Conservation (phyloP, 176 grass and related monocot genomes). For the Bolboschoenus planiculmis region DNA sequence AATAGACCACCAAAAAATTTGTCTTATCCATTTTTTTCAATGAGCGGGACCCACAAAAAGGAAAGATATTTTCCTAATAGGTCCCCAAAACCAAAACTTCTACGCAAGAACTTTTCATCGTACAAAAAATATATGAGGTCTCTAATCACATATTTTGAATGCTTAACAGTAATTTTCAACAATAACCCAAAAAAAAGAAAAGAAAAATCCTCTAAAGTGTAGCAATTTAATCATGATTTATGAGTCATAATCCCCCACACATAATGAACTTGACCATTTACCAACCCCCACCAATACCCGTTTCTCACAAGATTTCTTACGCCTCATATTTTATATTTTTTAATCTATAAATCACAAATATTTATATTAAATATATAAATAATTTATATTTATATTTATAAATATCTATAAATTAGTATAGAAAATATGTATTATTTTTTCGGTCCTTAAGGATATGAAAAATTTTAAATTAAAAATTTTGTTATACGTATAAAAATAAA, state of each 20-base stretch:
- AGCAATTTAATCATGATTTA: not conserved
- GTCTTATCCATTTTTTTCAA: slow-evolving; percentile 3
- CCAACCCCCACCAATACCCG: not conserved
- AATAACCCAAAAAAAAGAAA: not conserved
- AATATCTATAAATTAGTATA: no score
- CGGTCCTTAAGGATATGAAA: no score
- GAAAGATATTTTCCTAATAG: not conserved
- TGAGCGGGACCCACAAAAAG: not conserved
- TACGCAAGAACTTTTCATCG: not conserved
- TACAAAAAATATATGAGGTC: not conserved
- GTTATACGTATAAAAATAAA: no score
- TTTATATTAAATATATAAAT: no score
- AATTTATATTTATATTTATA: no score
- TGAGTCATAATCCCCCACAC: not conserved
- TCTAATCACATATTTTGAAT: no score
- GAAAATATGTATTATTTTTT: no score
- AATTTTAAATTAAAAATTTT: no score
- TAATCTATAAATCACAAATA: no score
- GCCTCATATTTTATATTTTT: no score
- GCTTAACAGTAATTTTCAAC: no score
- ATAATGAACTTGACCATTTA: not conserved
- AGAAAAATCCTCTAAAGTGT: not conserved
- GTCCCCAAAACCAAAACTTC: not conserved
- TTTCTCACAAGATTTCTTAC: no score
- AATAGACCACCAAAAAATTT: not conserved